These are phyloP conservation scores for Komagataella ulmi DNA, from an alignment of 805 yeast species.

Conservation along the genomic window DNA sequence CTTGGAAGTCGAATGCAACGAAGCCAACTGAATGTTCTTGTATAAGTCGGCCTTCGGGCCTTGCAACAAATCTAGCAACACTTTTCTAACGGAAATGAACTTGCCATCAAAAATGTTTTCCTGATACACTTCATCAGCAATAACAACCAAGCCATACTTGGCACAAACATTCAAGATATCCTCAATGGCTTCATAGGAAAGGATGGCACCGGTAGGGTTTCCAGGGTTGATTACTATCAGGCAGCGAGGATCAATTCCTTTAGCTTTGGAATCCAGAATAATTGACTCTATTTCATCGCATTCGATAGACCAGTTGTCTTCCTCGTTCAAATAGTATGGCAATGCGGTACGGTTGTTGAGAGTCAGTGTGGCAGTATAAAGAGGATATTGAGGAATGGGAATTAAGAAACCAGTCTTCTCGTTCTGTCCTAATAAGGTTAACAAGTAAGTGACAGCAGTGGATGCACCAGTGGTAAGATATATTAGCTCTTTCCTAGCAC, in stretches of 20 bases:
- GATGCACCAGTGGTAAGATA: conserved; percentile 93
- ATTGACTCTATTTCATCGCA: conserved; percentile 46
- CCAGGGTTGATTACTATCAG: conserved; percentile 96
- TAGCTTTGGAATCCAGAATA: conserved; percentile 29
- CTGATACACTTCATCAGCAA: conserved; percentile 98
- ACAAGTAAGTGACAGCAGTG: conserved; percentile 72
- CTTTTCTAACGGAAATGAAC: conserved; percentile 76
- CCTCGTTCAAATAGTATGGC: conserved; percentile 79
- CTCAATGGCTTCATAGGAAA: conserved; percentile 50
- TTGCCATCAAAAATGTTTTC: conserved; percentile 77
- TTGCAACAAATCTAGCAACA: conserved; percentile 49
- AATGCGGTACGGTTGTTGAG: conserved; percentile 71
- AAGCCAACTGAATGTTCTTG: conserved; percentile 73
- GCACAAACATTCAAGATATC: conserved; percentile 73
- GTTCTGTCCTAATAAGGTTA: conserved; percentile 59
- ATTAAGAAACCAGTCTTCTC: conserved; percentile 69
- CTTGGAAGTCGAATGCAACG: conserved; percentile 94
- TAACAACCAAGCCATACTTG: conserved; percentile 67
- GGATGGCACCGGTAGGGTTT: conserved; percentile 91
- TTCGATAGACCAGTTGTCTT: conserved; percentile 73
- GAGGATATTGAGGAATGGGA: conserved; percentile 97
- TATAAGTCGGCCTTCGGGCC: conserved; percentile 38
- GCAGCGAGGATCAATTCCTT: conserved; percentile 57
- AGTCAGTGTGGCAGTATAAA: conserved; percentile 90
- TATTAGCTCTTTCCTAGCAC: conserved; percentile 54